These are phyloP conservation scores for Tarenaya hassleriana DNA, from an alignment of 345 rosid genomes.

Conservation along the genomic window DNA sequence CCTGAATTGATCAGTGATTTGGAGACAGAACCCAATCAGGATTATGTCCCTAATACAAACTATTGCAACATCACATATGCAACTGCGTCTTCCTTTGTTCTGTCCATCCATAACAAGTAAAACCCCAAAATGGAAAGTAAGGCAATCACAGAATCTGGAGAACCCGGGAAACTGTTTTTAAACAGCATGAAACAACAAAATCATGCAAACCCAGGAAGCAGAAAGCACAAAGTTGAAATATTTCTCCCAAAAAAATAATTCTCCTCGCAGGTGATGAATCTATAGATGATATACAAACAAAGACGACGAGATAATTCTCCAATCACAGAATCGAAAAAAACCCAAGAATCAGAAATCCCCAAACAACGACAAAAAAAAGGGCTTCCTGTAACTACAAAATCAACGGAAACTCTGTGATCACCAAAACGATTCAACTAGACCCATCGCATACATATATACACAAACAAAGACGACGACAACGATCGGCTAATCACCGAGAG, in stretches of 20 bases:
- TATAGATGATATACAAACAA: slow-evolving; percentile 11
- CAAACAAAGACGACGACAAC: slow-evolving; percentile 5
- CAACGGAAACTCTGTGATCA: slow-evolving; percentile 1
- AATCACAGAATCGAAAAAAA: slow-evolving; percentile 30
- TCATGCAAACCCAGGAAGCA: neutral
- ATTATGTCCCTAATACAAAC: no score
- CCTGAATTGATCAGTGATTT: no score
- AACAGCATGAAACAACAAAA: neutral
- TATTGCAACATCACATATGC: no score
- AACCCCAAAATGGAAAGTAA: neutral
- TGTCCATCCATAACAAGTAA: slow-evolving; percentile 5
- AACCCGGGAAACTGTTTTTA: neutral
- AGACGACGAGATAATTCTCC: neutral
- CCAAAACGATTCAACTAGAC: neutral
- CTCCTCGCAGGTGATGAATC: neutral
- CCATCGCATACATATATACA: slow-evolving; percentile 4
- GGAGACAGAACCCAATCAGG: no score
- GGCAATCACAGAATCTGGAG: neutral
- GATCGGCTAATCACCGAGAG: slow-evolving; percentile 35
- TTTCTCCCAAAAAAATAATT: neutral
- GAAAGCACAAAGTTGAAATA: neutral
- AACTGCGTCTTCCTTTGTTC: neutral
- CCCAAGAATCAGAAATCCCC: neutral
- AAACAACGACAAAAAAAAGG: neutral
- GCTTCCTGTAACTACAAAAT: neutral